Evolutionary conservation across 305 asterid genomes (phyloP), one percentile per base, ranked within the genome.

Genomic region (Andrographis paniculata): DNA sequence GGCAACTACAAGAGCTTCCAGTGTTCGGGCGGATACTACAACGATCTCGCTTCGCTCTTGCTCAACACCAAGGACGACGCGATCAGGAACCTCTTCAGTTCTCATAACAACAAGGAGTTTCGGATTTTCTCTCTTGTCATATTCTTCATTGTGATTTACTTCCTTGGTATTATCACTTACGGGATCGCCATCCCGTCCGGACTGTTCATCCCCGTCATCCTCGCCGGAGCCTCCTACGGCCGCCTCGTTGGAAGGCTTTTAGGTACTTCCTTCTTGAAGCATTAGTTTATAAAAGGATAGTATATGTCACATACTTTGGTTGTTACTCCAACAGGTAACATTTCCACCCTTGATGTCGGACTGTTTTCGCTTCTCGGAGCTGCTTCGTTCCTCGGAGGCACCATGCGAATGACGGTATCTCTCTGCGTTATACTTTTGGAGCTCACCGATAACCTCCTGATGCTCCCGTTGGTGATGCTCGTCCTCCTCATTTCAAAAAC

Each of bases 161-260:
- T 52, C 60, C 95, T 89, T 13, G 98, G 98, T n/a, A 70, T 89
- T 24, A n/a, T 76, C 5, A 89, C 98, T 9, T 89, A 89, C 38
- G 98, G 98, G 22, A 89, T 89, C 39, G 98, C 98, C 39, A 67
- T 89, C 62, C 98, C 98, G 4, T 80, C 98, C 22, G 98, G 98
- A 43, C 91, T 89, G 46, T 89, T 89, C 76, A 89, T 89, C 48
- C 98, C 98, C 0, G 98, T 89, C 62, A 89, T 89, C 20, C 87
- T 89, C 17, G 95, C 98, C 28, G 98, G 98, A 37, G 84, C 95
- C 67, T 74, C 98, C 0, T 89, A 85, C 20, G 98, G 98, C 6
- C 95, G 94, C 44, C 81, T 89, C 8, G 71, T 83, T 31, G 95
- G 94, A 33, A 60, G 76, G 51, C 61, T 78, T 10, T 35, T 85